Base-by-base conservation (phyloP, 202 grass and related monocot genomes). In the Setaria italica region DNA sequence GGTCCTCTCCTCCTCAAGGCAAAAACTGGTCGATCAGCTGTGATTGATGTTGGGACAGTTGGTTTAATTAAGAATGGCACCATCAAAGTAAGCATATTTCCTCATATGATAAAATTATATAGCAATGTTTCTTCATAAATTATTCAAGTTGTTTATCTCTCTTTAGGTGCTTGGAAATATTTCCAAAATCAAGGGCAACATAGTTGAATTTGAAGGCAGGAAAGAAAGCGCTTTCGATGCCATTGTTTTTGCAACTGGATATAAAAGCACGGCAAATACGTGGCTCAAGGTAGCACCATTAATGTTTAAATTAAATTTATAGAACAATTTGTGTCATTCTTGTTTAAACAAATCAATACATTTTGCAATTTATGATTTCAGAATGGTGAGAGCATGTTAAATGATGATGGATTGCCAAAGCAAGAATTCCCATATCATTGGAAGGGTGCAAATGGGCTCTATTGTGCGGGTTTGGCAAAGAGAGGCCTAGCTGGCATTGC, bases 361-460 rank as follows among this genome's bases (percentile, higher is more conserved):
- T 19, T 6, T 49, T 20, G 8, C 25, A 60, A 60, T 37, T 45
- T 51, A 10, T 85, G 69, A 63, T 77, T 89, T 14, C 13, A 85
- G 73, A 68, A 56, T 57, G 83, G 29, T 53, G 76, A 80, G 9
- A 16, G 41, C 59, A 68, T 70, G 58, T 45, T 84, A 19, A 78
- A 37, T 6, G 4, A 48, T 4, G 80, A 79, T 73, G 81, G 87
- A 3, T 43, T 74, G 5, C 64, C 80, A 0, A 79, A 39, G 30
- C 74, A 62, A 0, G 17, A 29, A 19, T 82, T 76, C 16, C 86
- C 79, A 2, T n/a, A 89, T 21, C 58, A 81, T 1, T 73, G 81
- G 81, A 89, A 74, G 64, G 54, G 87, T 21, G 60, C 55, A 25
- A 59, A 89, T 68, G 82, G 67, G 1, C 75, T 89, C 10, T 89